These are phyloP conservation scores for Schrenkiella parvula DNA, from an alignment of 345 rosid species.

Conservation along the genomic window DNA sequence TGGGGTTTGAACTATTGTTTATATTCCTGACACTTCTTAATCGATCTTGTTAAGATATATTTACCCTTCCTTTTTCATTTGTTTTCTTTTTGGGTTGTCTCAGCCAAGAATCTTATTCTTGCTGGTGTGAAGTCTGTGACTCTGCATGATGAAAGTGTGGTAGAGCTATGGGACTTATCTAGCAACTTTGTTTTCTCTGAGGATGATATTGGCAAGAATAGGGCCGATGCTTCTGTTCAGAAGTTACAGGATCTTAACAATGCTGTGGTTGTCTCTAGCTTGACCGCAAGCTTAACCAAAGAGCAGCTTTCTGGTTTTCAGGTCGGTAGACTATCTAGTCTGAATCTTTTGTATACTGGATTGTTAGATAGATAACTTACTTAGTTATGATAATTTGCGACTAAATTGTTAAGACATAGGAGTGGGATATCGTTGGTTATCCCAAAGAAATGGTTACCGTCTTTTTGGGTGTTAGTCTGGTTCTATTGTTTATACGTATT, in stretches of 20 bases:
- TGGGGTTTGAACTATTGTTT: background rate
- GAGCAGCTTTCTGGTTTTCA: slow-evolving; percentile 82
- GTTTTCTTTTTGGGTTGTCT: background rate
- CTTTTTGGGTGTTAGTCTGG: background rate
- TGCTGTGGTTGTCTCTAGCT: slow-evolving; percentile 67
- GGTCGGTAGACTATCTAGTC: slow-evolving; percentile 39
- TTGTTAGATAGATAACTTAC: background rate
- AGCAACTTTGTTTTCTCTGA: slow-evolving; percentile 82
- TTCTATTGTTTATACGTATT: background rate
- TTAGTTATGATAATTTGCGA: background rate
- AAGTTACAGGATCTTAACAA: slow-evolving; percentile 97
- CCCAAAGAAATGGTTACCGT: background rate
- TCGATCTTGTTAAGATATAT: background rate
- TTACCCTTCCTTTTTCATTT: background rate
- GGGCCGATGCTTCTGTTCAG: slow-evolving; percentile 91
- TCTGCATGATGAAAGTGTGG: slow-evolving; percentile 78
- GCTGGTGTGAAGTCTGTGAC: slow-evolving; percentile 99
- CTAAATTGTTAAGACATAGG: background rate
- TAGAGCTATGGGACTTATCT: slow-evolving; percentile 91
- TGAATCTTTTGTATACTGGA: background rate
- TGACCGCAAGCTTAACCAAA: slow-evolving; percentile 61
- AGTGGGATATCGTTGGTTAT: background rate
- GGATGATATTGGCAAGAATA: slow-evolving; percentile 84
- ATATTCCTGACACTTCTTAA: background rate
- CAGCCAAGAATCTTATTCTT: slow-evolving; percentile 96